Evolutionary conservation across 768 basidiomycete species (phyloP), one percentile per base, ranked within the genome.

Genomic region (Pisolithus tinctorius): DNA sequence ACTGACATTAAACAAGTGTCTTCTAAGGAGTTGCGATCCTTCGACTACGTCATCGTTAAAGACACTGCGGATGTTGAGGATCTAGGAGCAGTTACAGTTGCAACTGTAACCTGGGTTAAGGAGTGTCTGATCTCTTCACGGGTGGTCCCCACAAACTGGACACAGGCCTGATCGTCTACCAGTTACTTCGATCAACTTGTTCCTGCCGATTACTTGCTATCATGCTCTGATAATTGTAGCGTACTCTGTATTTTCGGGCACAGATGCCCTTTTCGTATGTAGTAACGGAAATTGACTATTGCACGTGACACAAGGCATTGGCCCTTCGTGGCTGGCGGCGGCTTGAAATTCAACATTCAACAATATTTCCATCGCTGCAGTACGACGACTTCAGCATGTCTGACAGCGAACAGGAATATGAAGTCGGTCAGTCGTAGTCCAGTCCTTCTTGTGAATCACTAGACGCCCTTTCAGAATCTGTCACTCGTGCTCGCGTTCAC

Each of bases 21-120:
- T 58, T 13, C 52, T 20, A 27, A 63, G 55, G 6, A 58, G 25
- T 56, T 66, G 45, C 7, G 52, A 39, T 36, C n/a, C 6, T 89
- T 81, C 63, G 77, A 86, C 60, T 83, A 82, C 53, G 66, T 89
- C 38, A 72, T 93, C 48, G 74, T 83, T 53, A 78, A 80, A 55
- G 80, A 84, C 30, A 51, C 34, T 34, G 34, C 20, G 16, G 17
- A 48, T 27, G 53, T 62, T 54, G 45, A 60, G 68, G 45, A 56
- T 55, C 29, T 54, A 56, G 49, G 57, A 30, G 61, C 60, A 20
- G 71, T 60, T 23, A 72, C 69, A 16, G 69, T 68, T 38, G 82
- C 83, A 14, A 68, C 75, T 52, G 80, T 87, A 68, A 60, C 66
- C 16, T 92, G 87, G 87, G 78, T 92, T 38, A 93, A 92, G 65